These are phyloP conservation scores for Heliocybe sulcata DNA, from an alignment of 1,284 basidiomycete species.

Conservation along the genomic window DNA sequence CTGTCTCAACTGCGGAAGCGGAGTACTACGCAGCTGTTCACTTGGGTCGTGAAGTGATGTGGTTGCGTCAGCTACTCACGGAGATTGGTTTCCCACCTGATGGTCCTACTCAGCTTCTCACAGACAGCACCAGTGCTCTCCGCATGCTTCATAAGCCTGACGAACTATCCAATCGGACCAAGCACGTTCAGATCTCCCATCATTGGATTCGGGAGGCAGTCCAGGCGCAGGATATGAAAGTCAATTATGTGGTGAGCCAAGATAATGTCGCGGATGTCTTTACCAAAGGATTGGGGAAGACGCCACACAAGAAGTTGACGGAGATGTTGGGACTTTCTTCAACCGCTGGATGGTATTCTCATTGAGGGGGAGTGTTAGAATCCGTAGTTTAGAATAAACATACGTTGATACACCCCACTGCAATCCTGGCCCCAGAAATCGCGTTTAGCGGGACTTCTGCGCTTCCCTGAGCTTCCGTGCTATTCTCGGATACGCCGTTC, in stretches of 20 bases:
- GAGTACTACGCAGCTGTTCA: conserved; percentile 31
- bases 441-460: too few species aligned
- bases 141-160: conserved; percentile 22
- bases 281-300: conserved; percentile 15
- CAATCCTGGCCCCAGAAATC: too few species aligned
- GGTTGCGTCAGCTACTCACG: conserved; percentile 25
- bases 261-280: conserved; percentile 21
- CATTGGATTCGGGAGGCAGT: conserved; percentile 27
- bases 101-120: conserved; percentile 14
- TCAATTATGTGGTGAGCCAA: conserved; percentile 12
- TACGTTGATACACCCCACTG: too few species aligned
- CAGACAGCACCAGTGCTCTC: conserved; percentile 25
- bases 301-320: background rate
- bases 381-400: too few species aligned
- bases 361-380: conserved; percentile 7
- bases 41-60: conserved; percentile 26
- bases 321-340: background rate
- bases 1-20: conserved; percentile 33
- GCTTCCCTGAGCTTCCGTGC: too few species aligned
- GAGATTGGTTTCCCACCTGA: conserved; percentile 20
- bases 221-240: conserved; percentile 10
- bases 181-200: conserved; percentile 28
- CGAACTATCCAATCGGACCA: conserved; percentile 18
- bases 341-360: background rate
- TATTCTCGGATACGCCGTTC: too few species aligned